A percentile compares a stretch with the other conserved stretches of the same genome.
Evolutionary conservation across 495 filamentous ascomycete genomes (phyloP).

Genomic region (Neurospora africana): DNA sequence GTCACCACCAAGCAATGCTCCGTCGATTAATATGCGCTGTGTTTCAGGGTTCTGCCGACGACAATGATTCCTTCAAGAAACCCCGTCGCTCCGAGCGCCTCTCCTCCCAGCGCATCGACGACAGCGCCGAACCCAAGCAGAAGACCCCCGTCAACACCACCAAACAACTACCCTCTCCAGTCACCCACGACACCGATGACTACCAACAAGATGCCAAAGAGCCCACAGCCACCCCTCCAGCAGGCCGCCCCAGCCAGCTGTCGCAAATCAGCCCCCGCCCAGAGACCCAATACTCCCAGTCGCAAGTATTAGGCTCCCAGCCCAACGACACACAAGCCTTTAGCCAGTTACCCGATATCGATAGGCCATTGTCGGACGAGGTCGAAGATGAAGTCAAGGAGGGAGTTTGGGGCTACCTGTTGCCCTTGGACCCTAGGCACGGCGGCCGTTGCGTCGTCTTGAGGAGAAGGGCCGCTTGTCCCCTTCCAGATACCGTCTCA

Average conservation of each 20-base stretch:
- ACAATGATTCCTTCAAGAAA: constrained; percentile 49
- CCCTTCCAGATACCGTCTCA: constrained; percentile 33
- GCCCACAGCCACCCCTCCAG: constrained; percentile 60
- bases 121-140: constrained; percentile 23
- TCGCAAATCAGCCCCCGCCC: constrained; percentile 24
- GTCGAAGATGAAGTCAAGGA: constrained; percentile 81
- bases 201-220: constrained; percentile 50
- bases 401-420: constrained; percentile 91
- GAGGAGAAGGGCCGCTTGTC: constrained; percentile 56
- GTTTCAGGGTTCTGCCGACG: constrained; percentile 34
- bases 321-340: constrained; percentile 53
- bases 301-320: constrained; percentile 41
- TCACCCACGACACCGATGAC: constrained; percentile 59
- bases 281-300: constrained; percentile 35
- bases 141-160: constrained; percentile 53
- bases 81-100: constrained; percentile 54
- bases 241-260: constrained; percentile 47
- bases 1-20: constrained; percentile 15
- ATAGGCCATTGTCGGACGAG: constrained; percentile 64
- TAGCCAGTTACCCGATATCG: constrained; percentile 58
- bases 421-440: constrained; percentile 62
- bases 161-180: constrained; percentile 69
- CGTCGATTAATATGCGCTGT: constrained; percentile 18
- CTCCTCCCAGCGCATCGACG: constrained; percentile 34
- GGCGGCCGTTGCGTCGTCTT: constrained; percentile 61